phyloP scores from a whole-genome alignment of 805 yeast genomes.

The Hanseniaspora nectarophila region DNA sequence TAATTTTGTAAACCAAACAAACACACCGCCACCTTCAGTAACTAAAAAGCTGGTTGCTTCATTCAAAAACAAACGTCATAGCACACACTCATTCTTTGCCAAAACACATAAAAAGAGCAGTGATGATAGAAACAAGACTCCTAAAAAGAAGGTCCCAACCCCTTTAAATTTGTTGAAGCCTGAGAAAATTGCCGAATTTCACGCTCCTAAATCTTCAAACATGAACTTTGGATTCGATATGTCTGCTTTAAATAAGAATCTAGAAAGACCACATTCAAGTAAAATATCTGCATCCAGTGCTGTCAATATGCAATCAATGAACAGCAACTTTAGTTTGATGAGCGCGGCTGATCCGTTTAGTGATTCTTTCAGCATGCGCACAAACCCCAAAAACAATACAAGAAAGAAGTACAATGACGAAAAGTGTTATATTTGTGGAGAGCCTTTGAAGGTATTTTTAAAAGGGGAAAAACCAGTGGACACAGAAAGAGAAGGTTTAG shows the following conservation, averaged over 20 bases:
- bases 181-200: constrained; percentile 14
- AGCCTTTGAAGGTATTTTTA: constrained; percentile 31
- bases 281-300: background rate
- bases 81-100: background rate
- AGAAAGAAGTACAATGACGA: constrained; percentile 24
- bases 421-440: constrained; percentile 36
- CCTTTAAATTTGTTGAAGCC: constrained; percentile 18
- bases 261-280: background rate
- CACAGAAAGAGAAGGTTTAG: constrained; percentile 34
- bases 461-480: constrained; percentile 35
- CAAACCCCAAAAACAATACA: background rate
- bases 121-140: background rate
- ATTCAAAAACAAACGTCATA: background rate
- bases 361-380: background rate
- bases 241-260: background rate
- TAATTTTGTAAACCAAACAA: constrained; percentile 1
- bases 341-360: background rate
- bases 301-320: background rate
- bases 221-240: background rate
- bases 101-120: background rate
- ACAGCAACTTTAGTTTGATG: background rate
- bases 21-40: constrained; percentile 24
- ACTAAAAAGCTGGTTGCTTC: constrained; percentile 10
- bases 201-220: background rate
- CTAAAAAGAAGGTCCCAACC: constrained; percentile 14